These are phyloP conservation scores for Inga laurina DNA, from an alignment of 306 rosid genomes.

Conservation along the genomic window DNA sequence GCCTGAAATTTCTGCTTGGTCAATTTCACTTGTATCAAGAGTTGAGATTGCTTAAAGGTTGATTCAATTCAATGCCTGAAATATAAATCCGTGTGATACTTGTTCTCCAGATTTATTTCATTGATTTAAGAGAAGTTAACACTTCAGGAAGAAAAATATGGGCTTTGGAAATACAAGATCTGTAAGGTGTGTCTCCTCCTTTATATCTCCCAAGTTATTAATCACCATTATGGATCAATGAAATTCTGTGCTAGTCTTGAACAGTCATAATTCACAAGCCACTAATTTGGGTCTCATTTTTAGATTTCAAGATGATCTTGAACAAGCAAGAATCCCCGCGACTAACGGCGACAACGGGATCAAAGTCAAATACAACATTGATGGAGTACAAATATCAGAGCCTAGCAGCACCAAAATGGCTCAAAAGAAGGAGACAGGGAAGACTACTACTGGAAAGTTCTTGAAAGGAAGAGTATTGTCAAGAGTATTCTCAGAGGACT, in stretches of 20 bases:
- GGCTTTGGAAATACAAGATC: constrained; percentile 68
- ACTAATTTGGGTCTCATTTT: constrained; percentile 19
- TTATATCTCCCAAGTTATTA: not conserved
- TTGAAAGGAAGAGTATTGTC: constrained; percentile 45
- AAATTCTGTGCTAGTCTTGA: no score
- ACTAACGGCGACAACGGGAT: constrained; percentile 15
- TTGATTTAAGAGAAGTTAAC: constrained; percentile 33
- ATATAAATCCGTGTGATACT: constrained; percentile 14
- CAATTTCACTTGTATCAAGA: constrained; percentile 27
- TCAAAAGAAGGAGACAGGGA: constrained; percentile 34
- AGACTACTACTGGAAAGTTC: constrained; percentile 31
- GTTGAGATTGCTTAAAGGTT: not conserved
- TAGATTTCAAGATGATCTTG: constrained; percentile 54
- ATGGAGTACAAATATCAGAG: constrained; percentile 47
- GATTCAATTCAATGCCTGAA: constrained; percentile 8
- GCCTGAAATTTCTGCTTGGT: constrained; percentile 30
- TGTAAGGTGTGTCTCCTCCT: constrained; percentile 50
- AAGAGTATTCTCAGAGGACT: constrained; percentile 64
- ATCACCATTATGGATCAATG: not conserved
- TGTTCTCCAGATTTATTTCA: constrained; percentile 31
- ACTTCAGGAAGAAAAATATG: constrained; percentile 47
- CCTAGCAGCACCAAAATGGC: constrained; percentile 39
- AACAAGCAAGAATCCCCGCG: constrained; percentile 19
- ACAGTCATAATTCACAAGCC: not conserved
- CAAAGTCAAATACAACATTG: constrained; percentile 53